A percentile compares a stretch with the other conserved stretches of the same genome.
phyloP scores from a whole-genome alignment of 2,329 filamentous ascomycete genomes.

The Cladorrhinum sp. region DNA sequence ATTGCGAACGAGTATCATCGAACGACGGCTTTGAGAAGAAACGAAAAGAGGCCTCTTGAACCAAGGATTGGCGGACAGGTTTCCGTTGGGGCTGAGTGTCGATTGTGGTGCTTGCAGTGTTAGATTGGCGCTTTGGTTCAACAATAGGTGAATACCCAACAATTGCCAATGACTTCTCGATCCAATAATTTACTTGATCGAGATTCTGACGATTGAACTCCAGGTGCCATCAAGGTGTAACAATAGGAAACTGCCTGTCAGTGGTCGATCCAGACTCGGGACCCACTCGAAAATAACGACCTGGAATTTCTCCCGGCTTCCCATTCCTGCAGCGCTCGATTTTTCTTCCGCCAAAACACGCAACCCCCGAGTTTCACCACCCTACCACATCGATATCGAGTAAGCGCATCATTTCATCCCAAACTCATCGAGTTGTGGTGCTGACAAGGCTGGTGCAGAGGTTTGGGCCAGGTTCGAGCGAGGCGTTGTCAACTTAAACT shows the following conservation, averaged over 20 bases:
- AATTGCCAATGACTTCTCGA: background rate
- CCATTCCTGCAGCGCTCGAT: background rate
- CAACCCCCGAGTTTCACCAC: background rate
- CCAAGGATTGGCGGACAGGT: background rate
- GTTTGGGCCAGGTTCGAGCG: background rate
- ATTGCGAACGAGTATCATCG: background rate
- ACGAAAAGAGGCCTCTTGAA: background rate
- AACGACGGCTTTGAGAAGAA: background rate
- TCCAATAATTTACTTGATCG: background rate
- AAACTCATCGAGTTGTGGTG: background rate
- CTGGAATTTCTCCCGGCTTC: conserved; percentile 4
- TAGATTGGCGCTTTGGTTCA: background rate
- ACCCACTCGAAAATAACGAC: conserved; percentile 7
- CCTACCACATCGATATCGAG: background rate
- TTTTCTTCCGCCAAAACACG: conserved; percentile 6
- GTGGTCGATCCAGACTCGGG: conserved; percentile 5
- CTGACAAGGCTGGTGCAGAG: background rate
- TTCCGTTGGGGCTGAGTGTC: background rate
- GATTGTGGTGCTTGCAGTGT: background rate
- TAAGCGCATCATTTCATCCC: background rate
- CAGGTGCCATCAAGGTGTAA: conserved; percentile 7
- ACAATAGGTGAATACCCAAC: background rate
- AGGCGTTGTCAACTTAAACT: conserved; percentile 1
- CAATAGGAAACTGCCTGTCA: conserved; percentile 1
- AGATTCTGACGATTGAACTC: background rate